These are phyloP conservation scores for Wallacemonas rigidus DNA, from an alignment of 208 protist species.

Conservation along the genomic window DNA sequence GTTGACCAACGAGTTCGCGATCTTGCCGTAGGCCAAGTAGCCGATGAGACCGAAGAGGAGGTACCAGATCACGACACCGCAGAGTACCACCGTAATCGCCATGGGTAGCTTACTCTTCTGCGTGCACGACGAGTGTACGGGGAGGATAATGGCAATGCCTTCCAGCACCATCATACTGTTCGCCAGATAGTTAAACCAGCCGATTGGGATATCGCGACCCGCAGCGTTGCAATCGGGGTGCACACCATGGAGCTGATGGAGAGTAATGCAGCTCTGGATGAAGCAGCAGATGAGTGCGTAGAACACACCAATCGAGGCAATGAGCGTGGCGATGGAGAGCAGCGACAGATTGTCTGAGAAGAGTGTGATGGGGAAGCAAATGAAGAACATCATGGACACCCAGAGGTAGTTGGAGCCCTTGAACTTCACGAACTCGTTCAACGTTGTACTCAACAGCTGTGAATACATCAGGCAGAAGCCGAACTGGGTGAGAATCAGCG, in stretches of 20 bases:
- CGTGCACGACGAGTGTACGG: slow-evolving; percentile 66
- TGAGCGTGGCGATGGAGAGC: slow-evolving; percentile 57
- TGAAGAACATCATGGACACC: slow-evolving; percentile 50
- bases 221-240: slow-evolving; percentile 26
- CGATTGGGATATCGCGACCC: slow-evolving; percentile 36
- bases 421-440: slow-evolving; percentile 45
- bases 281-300: slow-evolving; percentile 57
- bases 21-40: slow-evolving; percentile 67
- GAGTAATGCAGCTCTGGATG: slow-evolving; percentile 22
- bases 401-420: slow-evolving; percentile 43
- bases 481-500: slow-evolving; percentile 81
- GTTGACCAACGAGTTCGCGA: slow-evolving; percentile 50
- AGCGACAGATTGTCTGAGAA: slow-evolving; percentile 65
- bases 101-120: slow-evolving; percentile 54
- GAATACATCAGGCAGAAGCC: slow-evolving; percentile 88
- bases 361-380: slow-evolving; percentile 60
- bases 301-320: slow-evolving; percentile 66
- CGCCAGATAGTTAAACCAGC: slow-evolving; percentile 72
- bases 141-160: slow-evolving; percentile 73
- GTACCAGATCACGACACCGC: slow-evolving; percentile 52
- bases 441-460: slow-evolving; percentile 59
- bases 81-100: slow-evolving; percentile 54
- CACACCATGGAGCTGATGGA: slow-evolving; percentile 22
- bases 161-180: slow-evolving; percentile 83
- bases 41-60: slow-evolving; percentile 65